Conservation (phyloP, 306 rosid genomes). For the Ziziphus jujuba region DNA sequence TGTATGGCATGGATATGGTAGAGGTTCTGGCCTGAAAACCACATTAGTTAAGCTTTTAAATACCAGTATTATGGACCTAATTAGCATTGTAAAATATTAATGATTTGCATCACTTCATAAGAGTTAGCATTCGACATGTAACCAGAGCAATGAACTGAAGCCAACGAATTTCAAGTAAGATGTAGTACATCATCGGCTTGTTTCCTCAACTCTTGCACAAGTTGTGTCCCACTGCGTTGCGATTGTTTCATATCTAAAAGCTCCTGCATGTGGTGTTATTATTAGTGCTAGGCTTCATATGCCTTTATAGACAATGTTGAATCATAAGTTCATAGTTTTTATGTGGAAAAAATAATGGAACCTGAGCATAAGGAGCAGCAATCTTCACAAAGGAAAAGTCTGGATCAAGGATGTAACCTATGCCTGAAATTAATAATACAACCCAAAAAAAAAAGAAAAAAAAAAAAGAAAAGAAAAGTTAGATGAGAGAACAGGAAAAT, state of each 20-base stretch:
- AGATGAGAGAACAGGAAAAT: slow-evolving; percentile 5
- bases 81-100: neutral
- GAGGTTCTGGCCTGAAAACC: slow-evolving; percentile 67
- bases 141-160: slow-evolving; percentile 20
- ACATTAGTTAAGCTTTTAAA: slow-evolving; percentile 1
- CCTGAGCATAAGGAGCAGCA: slow-evolving; percentile 98
- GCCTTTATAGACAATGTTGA: neutral
- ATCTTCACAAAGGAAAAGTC: slow-evolving; percentile 88
- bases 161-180: slow-evolving; percentile 10
- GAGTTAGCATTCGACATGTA: neutral
- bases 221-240: slow-evolving; percentile 52
- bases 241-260: slow-evolving; percentile 78
- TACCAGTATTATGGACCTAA: neutral
- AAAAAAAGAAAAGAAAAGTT: neutral
- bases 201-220: slow-evolving; percentile 78
- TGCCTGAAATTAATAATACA: slow-evolving; percentile 49
- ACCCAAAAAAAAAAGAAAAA: too few relatives aligned
- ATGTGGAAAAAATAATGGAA: slow-evolving; percentile 26
- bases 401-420: slow-evolving; percentile 78
- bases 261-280: slow-evolving; percentile 48
- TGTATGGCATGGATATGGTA: slow-evolving; percentile 93
- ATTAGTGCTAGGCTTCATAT: slow-evolving; percentile 16
- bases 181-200: slow-evolving; percentile 78
- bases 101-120: too few relatives aligned
- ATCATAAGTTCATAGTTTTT: neutral